phyloP scores from a whole-genome alignment of 1,284 basidiomycete species.

The Pseudomicrostroma phylloplanum region DNA sequence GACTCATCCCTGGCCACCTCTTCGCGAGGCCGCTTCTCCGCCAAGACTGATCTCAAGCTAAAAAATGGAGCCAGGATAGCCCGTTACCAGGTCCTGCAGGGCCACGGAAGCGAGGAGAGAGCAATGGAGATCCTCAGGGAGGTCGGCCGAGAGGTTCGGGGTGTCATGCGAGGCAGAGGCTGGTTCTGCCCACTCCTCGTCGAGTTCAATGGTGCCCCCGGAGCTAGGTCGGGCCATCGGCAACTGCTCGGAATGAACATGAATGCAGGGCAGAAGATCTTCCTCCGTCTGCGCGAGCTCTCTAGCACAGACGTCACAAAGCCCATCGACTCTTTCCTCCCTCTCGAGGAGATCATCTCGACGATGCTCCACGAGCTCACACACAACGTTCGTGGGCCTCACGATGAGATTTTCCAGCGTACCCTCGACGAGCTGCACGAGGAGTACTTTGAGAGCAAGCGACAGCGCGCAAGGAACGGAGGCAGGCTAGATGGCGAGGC shows the following conservation, averaged over 20 bases:
- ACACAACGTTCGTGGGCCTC: slow-evolving; percentile 33
- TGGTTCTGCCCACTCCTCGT: slow-evolving; percentile 14
- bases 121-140: slow-evolving; percentile 24
- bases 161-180: slow-evolving; percentile 22
- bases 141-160: slow-evolving; percentile 20
- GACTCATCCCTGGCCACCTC: too few species aligned
- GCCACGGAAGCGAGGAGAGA: slow-evolving; percentile 7
- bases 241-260: slow-evolving; percentile 26
- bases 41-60: background rate
- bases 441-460: slow-evolving; percentile 17
- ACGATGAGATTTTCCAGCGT: slow-evolving; percentile 25
- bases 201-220: background rate
- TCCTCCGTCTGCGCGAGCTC: slow-evolving; percentile 21
- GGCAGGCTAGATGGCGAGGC: slow-evolving; percentile 10
- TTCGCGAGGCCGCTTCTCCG: too few species aligned
- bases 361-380: slow-evolving; percentile 37
- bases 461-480: slow-evolving; percentile 10
- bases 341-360: background rate
- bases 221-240: background rate
- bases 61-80: slow-evolving; percentile 11
- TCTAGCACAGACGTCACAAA: slow-evolving; percentile 11
- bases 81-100: slow-evolving; percentile 20
- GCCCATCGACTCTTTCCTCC: slow-evolving; percentile 20
- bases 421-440: slow-evolving; percentile 21
- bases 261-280: slow-evolving; percentile 30